Evolutionary conservation across 768 basidiomycete species (phyloP).

Genomic region (Galerina marginata): DNA sequence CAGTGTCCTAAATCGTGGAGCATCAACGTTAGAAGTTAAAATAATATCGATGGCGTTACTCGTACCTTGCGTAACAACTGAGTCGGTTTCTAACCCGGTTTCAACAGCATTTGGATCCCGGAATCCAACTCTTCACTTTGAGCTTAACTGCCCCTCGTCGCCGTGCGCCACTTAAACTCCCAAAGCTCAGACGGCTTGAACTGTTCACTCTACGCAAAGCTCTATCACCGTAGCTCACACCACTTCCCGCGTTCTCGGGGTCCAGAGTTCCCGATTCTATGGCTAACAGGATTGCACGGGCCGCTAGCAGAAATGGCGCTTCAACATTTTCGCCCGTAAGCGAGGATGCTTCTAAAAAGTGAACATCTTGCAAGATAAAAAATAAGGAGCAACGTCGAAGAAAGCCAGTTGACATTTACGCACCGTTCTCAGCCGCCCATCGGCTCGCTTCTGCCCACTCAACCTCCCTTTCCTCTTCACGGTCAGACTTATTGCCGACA

Average conservation of each 20-base stretch:
- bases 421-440: conserved; percentile 97
- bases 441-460: conserved; percentile 93
- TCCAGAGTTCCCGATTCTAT: conserved; percentile 92
- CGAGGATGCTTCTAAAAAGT: conserved; percentile 94
- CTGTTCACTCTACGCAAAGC: conserved; percentile 90
- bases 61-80: conserved; percentile 2
- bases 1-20: not conserved
- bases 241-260: conserved; percentile 93
- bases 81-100: conserved; percentile 6
- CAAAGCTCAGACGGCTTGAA: conserved; percentile 88
- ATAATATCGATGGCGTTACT: not conserved
- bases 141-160: conserved; percentile 65
- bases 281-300: conserved; percentile 85
- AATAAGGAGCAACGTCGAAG: conserved; percentile 4
- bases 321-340: conserved; percentile 92
- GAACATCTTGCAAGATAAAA: conserved; percentile 63
- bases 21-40: too few species aligned
- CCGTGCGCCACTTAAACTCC: conserved; percentile 75
- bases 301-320: conserved; percentile 88
- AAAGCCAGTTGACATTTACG: conserved; percentile 23
- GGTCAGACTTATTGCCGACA: conserved; percentile 95
- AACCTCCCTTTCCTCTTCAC: conserved; percentile 93
- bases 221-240: conserved; percentile 96
- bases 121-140: conserved; percentile 65
- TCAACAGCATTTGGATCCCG: conserved; percentile 73